Evolutionary conservation across 495 filamentous ascomycete species (phyloP), one percentile per base, ranked within the genome.

Genomic region (Bryoglossum gracile): DNA sequence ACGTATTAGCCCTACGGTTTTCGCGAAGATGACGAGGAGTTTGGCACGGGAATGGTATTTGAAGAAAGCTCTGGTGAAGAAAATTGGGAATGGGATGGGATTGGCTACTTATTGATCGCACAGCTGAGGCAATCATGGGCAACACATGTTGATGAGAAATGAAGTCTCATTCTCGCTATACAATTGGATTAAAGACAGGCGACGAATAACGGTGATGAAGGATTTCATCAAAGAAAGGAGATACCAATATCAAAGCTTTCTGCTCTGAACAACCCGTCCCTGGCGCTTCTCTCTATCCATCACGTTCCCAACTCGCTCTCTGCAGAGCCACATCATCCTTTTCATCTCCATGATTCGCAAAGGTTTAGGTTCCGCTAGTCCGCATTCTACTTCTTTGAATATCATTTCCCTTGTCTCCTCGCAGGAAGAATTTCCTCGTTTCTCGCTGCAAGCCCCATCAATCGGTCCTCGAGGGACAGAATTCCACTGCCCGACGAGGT

Each of bases 11-110:
- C 78, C 86, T n/a, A 79, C 82, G 33, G 82, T 83, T 0, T 97
- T 95, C 77, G 83, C 89, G 9, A 81, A 78, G 72, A 80, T 80
- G 73, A 94, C 87, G 26, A 74, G 92, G 43, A 81, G 76, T 44
- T 66, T 97, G 24, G 89, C 88, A 2, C 71, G 92, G 44, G 92
- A 98, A 68, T 87, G 86, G 65, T 95, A 89, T 61, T 61, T 94
- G 59, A 91, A 94, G 69, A 88, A 89, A 64, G 89, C 87, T 2
- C 65, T 96, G 37, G 84, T 86, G 55, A 82, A 80, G 60, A 98
- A 97, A 76, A 94, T 95, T 63, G 84, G 78, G 2, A 68, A 68
- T 46, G 89, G 90, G 0, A 89, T 98, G 86, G 88, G 86, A 3
- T 66, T 89, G 53, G 69, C 50, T 24, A 50, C 45, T 33, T 55